A percentile compares a stretch with the other conserved stretches of the same genome.
These are phyloP conservation scores for Bretziella fagacearum DNA, from an alignment of 2,329 filamentous ascomycete genomes.

Conservation along the genomic window DNA sequence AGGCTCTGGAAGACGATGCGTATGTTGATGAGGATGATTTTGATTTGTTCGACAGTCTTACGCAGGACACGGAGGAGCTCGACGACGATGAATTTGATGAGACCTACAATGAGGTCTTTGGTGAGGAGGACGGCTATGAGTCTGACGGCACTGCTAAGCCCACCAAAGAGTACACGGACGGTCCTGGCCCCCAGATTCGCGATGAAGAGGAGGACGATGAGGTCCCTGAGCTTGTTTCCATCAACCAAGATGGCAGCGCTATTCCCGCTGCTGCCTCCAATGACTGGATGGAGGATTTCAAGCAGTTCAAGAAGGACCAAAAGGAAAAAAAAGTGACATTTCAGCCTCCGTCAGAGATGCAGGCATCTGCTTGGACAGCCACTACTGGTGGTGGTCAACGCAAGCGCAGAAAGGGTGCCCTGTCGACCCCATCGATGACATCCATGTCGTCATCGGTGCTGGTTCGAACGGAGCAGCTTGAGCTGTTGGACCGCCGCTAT, in stretches of 20 bases:
- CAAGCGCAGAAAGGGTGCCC: constrained; percentile 90
- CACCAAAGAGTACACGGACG: constrained; percentile 35
- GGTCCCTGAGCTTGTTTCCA: constrained; percentile 32
- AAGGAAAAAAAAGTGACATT: constrained; percentile 28
- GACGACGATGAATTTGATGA: constrained; percentile 68
- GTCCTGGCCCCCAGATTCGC: constrained; percentile 3
- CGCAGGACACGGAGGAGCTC: constrained; percentile 53
- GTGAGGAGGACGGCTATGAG: constrained; percentile 78
- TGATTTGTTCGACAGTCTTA: constrained; percentile 64
- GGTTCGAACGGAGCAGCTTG: constrained; percentile 72
- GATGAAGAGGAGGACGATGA: constrained; percentile 19
- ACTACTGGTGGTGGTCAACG: constrained; percentile 63
- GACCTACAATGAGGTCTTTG: constrained; percentile 33
- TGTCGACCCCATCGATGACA: constrained; percentile 74
- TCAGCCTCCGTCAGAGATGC: constrained; percentile 41
- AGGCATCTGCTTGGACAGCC: constrained; percentile 55
- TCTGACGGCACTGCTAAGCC: constrained; percentile 82
- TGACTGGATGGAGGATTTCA: constrained; percentile 84
- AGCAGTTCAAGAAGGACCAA: constrained; percentile 79
- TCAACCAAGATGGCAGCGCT: constrained; percentile 25
- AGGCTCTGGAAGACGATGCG: constrained; percentile 87
- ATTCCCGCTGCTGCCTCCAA: constrained; percentile 43
- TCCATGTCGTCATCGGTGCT: constrained; percentile 85
- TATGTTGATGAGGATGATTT: constrained; percentile 76
- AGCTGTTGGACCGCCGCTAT: constrained; percentile 74